Conservation (phyloP, 176 grass and related monocot genomes). For the Hordeum vulgare region DNA sequence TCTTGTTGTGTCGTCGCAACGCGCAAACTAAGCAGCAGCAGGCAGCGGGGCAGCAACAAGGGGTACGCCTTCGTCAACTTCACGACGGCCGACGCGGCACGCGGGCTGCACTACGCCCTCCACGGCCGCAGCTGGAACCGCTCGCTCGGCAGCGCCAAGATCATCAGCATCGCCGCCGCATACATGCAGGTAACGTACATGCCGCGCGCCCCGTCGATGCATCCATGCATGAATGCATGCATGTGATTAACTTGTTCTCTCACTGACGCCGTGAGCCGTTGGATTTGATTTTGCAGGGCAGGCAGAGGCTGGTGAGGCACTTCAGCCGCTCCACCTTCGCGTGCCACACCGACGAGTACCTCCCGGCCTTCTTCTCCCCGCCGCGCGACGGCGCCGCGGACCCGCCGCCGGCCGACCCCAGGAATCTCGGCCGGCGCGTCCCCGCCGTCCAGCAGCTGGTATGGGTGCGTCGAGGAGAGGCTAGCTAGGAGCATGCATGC, state of each 20-base stretch:
- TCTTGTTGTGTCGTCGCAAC: no score
- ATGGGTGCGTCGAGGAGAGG: neutral
- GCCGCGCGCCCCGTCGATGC: neutral
- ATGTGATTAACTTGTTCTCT: no score
- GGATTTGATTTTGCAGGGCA: conserved; percentile 33
- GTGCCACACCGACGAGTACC: conserved; percentile 37
- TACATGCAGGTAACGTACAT: conserved; percentile 39
- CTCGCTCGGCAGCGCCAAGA: conserved; percentile 30
- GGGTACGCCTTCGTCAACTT: conserved; percentile 84
- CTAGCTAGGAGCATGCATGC: no score
- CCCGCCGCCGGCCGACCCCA: neutral
- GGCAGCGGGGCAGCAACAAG: conserved; percentile 32
- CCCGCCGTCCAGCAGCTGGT: neutral
- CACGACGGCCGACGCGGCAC: conserved; percentile 34
- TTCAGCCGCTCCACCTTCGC: conserved; percentile 23
- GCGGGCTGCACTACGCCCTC: conserved; percentile 2
- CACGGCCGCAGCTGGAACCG: conserved; percentile 33
- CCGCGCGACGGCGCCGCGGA: conserved; percentile 40
- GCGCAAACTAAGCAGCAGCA: neutral
- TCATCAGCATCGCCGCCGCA: conserved; percentile 33
- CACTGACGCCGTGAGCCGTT: neutral
- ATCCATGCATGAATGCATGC: no score
- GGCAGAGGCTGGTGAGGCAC: conserved; percentile 13
- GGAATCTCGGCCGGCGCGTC: neutral
- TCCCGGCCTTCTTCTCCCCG: conserved; percentile 50